Percentiles rank a stretch among this genome's conserved stretches.
These are phyloP conservation scores for Cotoneaster glaucophyllus DNA, from an alignment of 306 rosid genomes.

Conservation along the genomic window DNA sequence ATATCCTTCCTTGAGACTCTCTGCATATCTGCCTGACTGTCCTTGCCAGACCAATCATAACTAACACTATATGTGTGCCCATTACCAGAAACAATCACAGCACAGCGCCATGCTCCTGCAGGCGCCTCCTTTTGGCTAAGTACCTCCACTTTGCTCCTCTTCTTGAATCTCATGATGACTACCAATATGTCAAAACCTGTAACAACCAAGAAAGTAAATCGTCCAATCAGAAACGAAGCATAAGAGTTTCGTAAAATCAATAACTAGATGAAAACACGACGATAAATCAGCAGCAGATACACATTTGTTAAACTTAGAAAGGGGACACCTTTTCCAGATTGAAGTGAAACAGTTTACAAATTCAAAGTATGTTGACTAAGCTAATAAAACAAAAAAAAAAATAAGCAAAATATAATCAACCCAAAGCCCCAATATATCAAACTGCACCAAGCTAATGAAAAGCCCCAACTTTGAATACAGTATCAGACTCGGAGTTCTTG, in stretches of 20 bases:
- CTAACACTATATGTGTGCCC: conserved; percentile 53
- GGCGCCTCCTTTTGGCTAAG: conserved; percentile 35
- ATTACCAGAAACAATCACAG: conserved; percentile 51
- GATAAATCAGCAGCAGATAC: background rate
- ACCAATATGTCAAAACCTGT: conserved; percentile 23
- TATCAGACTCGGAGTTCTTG: background rate
- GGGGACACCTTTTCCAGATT: background rate
- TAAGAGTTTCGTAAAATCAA: background rate
- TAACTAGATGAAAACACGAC: background rate
- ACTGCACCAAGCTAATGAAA: background rate
- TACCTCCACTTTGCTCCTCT: conserved; percentile 71
- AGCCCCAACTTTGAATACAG: background rate
- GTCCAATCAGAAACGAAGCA: background rate
- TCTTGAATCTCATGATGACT: conserved; percentile 51
- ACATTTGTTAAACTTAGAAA: background rate
- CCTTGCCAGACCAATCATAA: conserved; percentile 22
- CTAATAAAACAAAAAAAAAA: background rate
- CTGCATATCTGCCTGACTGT: conserved; percentile 28
- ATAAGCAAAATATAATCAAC: background rate
- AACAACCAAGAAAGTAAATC: conserved; percentile 2
- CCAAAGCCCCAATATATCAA: background rate
- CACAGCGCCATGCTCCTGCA: conserved; percentile 60
- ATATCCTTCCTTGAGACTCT: conserved; percentile 55
- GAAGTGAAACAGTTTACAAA: background rate
- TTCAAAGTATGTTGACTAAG: background rate